Percentiles rank a stretch among this genome's conserved stretches.
These are phyloP conservation scores for Plasmodium malariae DNA, from an alignment of 169 alveolate species.

Conservation along the genomic window DNA sequence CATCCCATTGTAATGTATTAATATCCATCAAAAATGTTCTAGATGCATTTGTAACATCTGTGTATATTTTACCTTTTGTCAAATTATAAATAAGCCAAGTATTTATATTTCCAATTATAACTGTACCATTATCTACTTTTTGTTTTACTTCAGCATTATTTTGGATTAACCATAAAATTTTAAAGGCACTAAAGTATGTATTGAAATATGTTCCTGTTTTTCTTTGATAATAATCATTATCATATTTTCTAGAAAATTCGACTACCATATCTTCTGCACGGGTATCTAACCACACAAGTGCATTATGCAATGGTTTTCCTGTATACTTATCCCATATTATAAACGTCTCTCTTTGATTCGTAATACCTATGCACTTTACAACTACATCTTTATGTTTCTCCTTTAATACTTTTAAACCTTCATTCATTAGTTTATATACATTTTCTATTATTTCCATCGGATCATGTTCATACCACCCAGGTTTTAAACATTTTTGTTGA, in stretches of 20 bases:
- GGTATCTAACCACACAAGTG: slow-evolving; percentile 96
- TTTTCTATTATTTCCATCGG: slow-evolving; percentile 86
- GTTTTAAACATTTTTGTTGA: slow-evolving; percentile 85
- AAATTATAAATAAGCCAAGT: slow-evolving; percentile 89
- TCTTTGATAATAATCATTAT: slow-evolving; percentile 83
- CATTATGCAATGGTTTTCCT: slow-evolving; percentile 92
- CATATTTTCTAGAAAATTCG: slow-evolving; percentile 75
- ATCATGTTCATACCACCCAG: slow-evolving; percentile 91
- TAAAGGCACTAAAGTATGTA: slow-evolving; percentile 92
- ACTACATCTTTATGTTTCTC: slow-evolving; percentile 74
- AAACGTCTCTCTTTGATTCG: slow-evolving; percentile 91
- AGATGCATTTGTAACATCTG: slow-evolving; percentile 96
- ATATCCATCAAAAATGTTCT: slow-evolving; percentile 93
- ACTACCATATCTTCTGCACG: slow-evolving; percentile 89
- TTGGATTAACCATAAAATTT: slow-evolving; percentile 88
- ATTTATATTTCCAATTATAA: slow-evolving; percentile 91
- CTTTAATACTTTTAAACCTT: slow-evolving; percentile 61
- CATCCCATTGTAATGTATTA: slow-evolving; percentile 90
- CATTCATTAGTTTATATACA: slow-evolving; percentile 83
- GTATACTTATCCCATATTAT: slow-evolving; percentile 90
- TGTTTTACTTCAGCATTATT: slow-evolving; percentile 80
- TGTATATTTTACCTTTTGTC: slow-evolving; percentile 87
- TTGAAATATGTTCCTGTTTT: slow-evolving; percentile 92
- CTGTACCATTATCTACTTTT: slow-evolving; percentile 81
- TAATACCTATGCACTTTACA: slow-evolving; percentile 87